phyloP scores from a whole-genome alignment of 2,329 filamentous ascomycete species.

The Zasmidium cellare region DNA sequence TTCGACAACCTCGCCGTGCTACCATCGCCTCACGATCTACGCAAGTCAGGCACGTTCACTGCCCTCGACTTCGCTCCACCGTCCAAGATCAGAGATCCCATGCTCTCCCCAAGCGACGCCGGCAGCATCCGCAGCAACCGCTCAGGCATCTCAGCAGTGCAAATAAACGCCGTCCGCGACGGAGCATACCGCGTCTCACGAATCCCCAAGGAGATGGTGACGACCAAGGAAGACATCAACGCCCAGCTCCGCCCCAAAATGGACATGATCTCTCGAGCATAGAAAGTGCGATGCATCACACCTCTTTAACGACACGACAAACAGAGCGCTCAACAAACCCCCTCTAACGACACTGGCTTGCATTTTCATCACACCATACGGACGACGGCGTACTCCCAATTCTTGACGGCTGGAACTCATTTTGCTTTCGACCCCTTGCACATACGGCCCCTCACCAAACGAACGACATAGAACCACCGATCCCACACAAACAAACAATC shows the following conservation, averaged over 20 bases:
- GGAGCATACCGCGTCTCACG: constrained; percentile 86
- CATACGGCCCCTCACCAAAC: neutral
- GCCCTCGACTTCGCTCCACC: constrained; percentile 79
- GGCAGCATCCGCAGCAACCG: constrained; percentile 66
- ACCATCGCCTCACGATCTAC: constrained; percentile 81
- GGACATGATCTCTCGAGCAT: constrained; percentile 25
- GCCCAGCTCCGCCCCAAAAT: constrained; percentile 55
- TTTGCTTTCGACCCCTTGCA: neutral
- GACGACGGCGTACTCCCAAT: neutral
- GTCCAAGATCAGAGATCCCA: constrained; percentile 65
- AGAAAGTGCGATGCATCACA: neutral
- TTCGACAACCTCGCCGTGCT: constrained; percentile 85
- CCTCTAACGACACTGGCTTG: neutral
- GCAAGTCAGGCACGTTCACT: constrained; percentile 77
- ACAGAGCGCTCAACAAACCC: neutral
- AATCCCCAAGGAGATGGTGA: constrained; percentile 78
- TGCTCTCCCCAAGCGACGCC: constrained; percentile 44
- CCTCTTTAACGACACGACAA: neutral
- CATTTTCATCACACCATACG: neutral
- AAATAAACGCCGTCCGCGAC: constrained; percentile 70
- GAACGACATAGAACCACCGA: neutral
- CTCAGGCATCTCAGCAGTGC: constrained; percentile 71
- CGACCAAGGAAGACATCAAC: constrained; percentile 68
- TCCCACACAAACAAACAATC: neutral
- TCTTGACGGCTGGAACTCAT: neutral